Evolutionary conservation across 257 asterid species (phyloP).

Genomic region (Solanum lycopersicoides): DNA sequence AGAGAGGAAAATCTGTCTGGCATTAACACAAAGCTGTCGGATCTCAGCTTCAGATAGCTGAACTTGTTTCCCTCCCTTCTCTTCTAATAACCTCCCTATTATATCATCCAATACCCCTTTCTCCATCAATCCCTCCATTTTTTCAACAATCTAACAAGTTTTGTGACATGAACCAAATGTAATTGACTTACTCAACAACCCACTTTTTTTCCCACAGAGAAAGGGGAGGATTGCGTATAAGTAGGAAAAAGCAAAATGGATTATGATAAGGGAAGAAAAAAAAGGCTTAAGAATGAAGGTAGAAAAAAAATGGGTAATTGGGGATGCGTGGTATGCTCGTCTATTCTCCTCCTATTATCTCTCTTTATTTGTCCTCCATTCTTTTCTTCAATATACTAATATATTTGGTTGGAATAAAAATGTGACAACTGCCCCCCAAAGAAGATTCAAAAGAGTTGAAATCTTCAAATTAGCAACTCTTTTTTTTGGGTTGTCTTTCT

Average conservation of each 20-base stretch:
- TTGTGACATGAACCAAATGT: not conserved
- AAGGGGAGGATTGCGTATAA: not conserved
- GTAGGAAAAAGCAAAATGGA: not conserved
- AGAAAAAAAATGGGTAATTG: not conserved
- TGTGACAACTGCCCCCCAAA: not conserved
- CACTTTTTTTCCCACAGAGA: not conserved
- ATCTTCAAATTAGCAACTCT: constrained; percentile 7
- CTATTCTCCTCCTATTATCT: not conserved
- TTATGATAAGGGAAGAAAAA: not conserved
- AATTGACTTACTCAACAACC: not conserved
- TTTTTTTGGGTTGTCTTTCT: constrained; percentile 5
- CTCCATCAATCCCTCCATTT: constrained; percentile 84
- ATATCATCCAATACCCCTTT: constrained; percentile 71
- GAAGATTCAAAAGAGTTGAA: constrained; percentile 21
- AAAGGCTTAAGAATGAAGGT: not conserved
- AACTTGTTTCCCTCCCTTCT: constrained; percentile 87
- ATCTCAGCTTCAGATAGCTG: constrained; percentile 94
- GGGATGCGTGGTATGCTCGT: constrained; percentile 21
- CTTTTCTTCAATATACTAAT: not conserved
- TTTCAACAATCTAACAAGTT: constrained; percentile 15
- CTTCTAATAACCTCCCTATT: constrained; percentile 61
- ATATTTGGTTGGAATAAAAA: not conserved
- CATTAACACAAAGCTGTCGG: constrained; percentile 87
- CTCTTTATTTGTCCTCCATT: not conserved
- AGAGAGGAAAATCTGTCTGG: constrained; percentile 69